A percentile compares a stretch with the other conserved stretches of the same genome.
phyloP scores from a whole-genome alignment of 139 green algal genomes.

The Tetradesmus obliquus region DNA sequence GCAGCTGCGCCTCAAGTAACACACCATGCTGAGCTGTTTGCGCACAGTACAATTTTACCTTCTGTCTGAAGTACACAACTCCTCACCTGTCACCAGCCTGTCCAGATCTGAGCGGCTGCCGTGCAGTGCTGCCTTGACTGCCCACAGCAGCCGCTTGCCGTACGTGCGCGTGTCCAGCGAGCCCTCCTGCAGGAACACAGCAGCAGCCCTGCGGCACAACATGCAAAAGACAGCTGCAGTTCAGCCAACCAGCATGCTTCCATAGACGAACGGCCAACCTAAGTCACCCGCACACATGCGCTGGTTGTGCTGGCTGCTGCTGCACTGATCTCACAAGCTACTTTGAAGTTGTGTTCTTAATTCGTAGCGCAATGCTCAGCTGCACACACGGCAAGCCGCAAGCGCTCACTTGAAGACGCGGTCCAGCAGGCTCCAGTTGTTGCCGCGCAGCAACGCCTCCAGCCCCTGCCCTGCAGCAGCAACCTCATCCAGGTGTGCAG shows the following conservation, averaged over 20 bases:
- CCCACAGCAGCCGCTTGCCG: slow-evolving; percentile 83
- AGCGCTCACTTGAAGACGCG: slow-evolving; percentile 53
- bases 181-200: slow-evolving; percentile 77
- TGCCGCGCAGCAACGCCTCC: slow-evolving; percentile 15
- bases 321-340: no score
- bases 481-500: slow-evolving; percentile 71
- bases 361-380: not conserved
- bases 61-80: not conserved
- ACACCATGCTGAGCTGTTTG: no score
- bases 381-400: not conserved
- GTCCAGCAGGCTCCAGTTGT: slow-evolving; percentile 55
- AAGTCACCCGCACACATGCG: not conserved
- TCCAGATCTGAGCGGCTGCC: slow-evolving; percentile 51
- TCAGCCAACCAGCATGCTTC: not conserved
- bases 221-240: not conserved
- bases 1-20: no score
- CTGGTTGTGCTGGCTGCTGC: no score
- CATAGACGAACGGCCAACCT: not conserved
- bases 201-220: slow-evolving; percentile 52
- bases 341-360: no score
- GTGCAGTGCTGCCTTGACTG: slow-evolving; percentile 51
- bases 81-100: slow-evolving; percentile 46
- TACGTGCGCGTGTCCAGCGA: slow-evolving; percentile 75
- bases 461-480: not conserved
- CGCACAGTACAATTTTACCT: not conserved